Evolutionary conservation across 768 basidiomycete species (phyloP), one percentile per base, ranked within the genome.

Genomic region (Nidula microcarpa): DNA sequence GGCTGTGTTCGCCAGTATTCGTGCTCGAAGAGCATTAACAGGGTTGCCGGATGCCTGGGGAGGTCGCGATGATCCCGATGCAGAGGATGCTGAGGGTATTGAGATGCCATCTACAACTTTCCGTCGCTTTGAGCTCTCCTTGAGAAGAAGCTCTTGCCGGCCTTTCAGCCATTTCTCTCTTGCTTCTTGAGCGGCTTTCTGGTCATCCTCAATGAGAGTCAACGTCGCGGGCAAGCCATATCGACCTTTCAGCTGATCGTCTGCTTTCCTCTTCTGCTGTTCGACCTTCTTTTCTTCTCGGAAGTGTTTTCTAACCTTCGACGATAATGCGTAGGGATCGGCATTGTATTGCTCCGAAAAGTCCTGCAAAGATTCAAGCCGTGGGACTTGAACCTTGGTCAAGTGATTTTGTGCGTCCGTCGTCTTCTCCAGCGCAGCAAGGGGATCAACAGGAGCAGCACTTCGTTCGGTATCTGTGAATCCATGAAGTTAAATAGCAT

Each of bases 351-450:
- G 85, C 56, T 91, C 86, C 10, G 94, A 92, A 3, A 85, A 75
- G 30, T 78, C 72, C 60, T 92, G 85, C 33, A 99, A 74, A 1
- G 86, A 82, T 60, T 92, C 89, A 18, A 99, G 73, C 3, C 94
- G 87, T 4, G 92, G 89, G 43, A 84, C 80, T 57, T 87, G 87
- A 3, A 91, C 85, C 54, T 86, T 84, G 33, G 83, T 86, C 56
- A 85, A 74, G 55, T 81, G 75, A 44, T 85, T 82, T 62, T 93
- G 86, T 0, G 88, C 85, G 13, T 81, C 85, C 2, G 89, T 86
- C 2, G 88, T 87, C 72, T 98, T 97, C 65, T 98, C 97, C 5
- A 98, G 76, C 3, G 87, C 85, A 1, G 84, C 89, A 34, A 98
- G 83, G 0, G 97, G 91, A 66, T 98, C 96, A 0, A 76, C 76